Evolutionary conservation across 2,329 filamentous ascomycete species (phyloP).

Genomic region (Apiospora malaysiana): DNA sequence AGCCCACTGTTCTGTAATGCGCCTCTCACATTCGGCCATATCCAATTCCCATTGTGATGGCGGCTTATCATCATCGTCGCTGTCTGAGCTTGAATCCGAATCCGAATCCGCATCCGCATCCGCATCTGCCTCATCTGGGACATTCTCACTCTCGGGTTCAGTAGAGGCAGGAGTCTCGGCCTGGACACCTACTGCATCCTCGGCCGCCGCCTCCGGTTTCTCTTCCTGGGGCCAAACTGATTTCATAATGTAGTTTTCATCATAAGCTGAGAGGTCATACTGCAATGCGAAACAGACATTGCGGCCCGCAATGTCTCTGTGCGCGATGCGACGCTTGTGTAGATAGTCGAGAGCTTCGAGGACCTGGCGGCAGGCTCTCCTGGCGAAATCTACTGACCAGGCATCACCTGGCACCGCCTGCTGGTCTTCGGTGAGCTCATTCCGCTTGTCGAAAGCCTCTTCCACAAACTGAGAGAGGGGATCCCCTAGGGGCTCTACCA

Average conservation of each 20-base stretch:
- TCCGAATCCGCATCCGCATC: no score
- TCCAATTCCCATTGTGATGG: background rate
- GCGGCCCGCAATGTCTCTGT: background rate
- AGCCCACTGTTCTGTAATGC: conserved; percentile 7
- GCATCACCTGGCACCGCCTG: background rate
- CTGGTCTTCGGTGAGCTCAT: background rate
- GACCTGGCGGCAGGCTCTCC: background rate
- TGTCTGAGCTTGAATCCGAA: background rate
- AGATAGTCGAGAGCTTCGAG: background rate
- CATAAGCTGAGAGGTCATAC: background rate
- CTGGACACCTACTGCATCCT: background rate
- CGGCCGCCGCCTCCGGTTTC: background rate
- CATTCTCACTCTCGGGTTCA: background rate
- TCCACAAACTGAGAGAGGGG: background rate
- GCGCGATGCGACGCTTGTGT: background rate
- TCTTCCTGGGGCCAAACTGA: background rate
- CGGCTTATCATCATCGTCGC: background rate
- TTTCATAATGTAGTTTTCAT: conserved; percentile 2
- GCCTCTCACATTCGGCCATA: conserved; percentile 8
- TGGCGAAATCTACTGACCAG: background rate
- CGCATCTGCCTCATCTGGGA: no score
- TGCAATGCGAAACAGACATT: conserved; percentile 1
- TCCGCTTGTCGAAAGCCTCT: background rate
- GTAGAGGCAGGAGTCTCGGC: background rate
- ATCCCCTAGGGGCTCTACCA: background rate